phyloP scores from a whole-genome alignment of 192 early-diverging fungal species.

The Backusella australiensis region DNA sequence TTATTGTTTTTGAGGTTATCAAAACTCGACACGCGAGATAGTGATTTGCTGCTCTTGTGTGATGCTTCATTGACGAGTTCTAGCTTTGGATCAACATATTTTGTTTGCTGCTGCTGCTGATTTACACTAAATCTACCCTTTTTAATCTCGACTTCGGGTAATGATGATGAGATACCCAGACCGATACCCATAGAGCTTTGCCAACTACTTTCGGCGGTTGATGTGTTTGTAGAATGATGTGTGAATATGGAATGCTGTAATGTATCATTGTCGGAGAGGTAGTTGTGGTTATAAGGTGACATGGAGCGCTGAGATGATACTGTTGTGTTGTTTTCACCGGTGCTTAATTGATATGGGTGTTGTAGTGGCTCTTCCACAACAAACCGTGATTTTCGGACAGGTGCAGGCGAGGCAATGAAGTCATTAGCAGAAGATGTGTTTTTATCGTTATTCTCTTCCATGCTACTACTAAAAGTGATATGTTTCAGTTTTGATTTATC shows the following conservation, averaged over 20 bases:
- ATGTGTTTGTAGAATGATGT: neutral
- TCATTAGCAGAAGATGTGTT: neutral
- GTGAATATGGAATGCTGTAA: neutral
- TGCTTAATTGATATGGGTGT: neutral
- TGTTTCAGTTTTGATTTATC: neutral
- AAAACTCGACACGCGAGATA: neutral
- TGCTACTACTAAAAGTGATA: conserved; percentile 22
- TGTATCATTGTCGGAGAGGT: conserved; percentile 4
- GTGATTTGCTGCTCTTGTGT: neutral
- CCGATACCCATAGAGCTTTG: conserved; percentile 1
- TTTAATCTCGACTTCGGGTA: conserved; percentile 1
- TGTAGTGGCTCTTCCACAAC: conserved; percentile 10
- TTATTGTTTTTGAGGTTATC: neutral
- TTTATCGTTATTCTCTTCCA: neutral
- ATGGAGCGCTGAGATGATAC: neutral
- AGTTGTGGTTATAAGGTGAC: conserved; percentile 13
- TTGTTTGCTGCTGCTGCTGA: neutral
- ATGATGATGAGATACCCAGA: conserved; percentile 10
- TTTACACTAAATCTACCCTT: conserved; percentile 73
- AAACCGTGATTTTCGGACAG: neutral
- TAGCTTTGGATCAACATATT: neutral
- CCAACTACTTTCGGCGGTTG: neutral
- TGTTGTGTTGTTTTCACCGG: neutral
- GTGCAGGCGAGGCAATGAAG: neutral
- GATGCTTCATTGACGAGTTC: neutral